These are phyloP conservation scores for Achaetomiella virescens DNA, from an alignment of 495 filamentous ascomycete genomes.

Conservation along the genomic window DNA sequence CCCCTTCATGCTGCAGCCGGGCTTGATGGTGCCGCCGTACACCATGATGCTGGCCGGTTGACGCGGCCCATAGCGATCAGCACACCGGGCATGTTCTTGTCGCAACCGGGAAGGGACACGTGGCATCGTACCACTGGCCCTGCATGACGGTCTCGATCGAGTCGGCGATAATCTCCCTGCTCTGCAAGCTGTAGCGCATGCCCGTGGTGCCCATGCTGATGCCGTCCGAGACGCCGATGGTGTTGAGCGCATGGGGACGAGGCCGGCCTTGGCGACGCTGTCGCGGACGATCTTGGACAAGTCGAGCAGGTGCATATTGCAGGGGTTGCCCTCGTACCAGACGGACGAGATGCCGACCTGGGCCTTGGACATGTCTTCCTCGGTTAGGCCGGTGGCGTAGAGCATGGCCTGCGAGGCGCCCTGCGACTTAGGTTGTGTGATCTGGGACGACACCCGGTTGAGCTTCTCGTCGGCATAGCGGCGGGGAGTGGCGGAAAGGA, in stretches of 20 bases:
- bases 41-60: constrained; percentile 92
- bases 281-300: constrained; percentile 77
- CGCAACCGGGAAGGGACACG: constrained; percentile 95
- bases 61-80: constrained; percentile 95
- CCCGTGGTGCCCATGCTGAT: constrained; percentile 79
- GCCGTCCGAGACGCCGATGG: constrained; percentile 84
- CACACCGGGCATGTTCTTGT: constrained; percentile 99
- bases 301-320: constrained; percentile 96
- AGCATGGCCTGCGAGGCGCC: constrained; percentile 98
- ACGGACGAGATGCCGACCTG: constrained; percentile 94
- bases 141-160: constrained; percentile 98
- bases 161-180: constrained; percentile 92
- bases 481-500: constrained; percentile 34
- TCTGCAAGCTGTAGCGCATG: constrained; percentile 94
- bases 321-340: constrained; percentile 90
- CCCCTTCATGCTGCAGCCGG: constrained; percentile 74
- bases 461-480: constrained; percentile 47
- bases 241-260: constrained; percentile 91
- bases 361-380: constrained; percentile 83
- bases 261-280: constrained; percentile 72
- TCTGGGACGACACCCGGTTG: constrained; percentile 73
- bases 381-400: constrained; percentile 82
- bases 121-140: constrained; percentile 98
- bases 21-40: constrained; percentile 91
- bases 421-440: constrained; percentile 96